Base-by-base conservation (phyloP, 192 early-diverging fungal genomes). In the Coemansia sp. region DNA sequence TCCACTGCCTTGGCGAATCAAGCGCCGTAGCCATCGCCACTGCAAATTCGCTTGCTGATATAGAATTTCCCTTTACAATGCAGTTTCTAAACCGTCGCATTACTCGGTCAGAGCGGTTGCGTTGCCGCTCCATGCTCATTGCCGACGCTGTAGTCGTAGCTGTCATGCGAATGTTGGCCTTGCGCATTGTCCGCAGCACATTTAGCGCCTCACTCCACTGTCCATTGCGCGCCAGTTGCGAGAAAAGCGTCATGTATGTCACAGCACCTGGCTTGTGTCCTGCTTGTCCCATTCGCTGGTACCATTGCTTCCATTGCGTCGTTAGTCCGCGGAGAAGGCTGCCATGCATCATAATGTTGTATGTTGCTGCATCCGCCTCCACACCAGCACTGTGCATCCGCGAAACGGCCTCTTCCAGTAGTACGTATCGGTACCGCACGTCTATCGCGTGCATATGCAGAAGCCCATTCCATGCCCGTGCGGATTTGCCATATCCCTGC, bases 401-500 rank as follows among this genome's bases (percentile, higher is more conserved):
- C 52, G 19, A 30, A 5, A 64, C 34, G 18, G 71, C 69, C 48
- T 63, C 38, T 49, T 71, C 68, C 16, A 77, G 61, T 56, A 71
- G 58, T 23, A 50, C 60, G 47, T 56, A 55, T 26, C 57, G 60
- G 62, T 77, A 77, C 56, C 74, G 74, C 69, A 54, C 57, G 34
- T 77, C 74, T 16, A 56, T 49, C 25, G 74, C 74, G 44, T 77
- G 69, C 61, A 77, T 67, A 10, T 67, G 65, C 32, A 77, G 52
- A 27, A 77, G 44, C 38, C 61, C 68, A 54, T 77, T 77, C 74
- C 74, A 77, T 23, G 56, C 74, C 49, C 65, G 74, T 56, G 57
- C 27, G 25, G 52, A 22, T 25, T 49, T 49, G 34, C 56, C 68
- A 18, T 60, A 60, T 2, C 74, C 74, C n/a, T 51, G 52, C 23